Conservation (phyloP, 2,329 filamentous ascomycete species). For the Zymoseptoria brevis region DNA sequence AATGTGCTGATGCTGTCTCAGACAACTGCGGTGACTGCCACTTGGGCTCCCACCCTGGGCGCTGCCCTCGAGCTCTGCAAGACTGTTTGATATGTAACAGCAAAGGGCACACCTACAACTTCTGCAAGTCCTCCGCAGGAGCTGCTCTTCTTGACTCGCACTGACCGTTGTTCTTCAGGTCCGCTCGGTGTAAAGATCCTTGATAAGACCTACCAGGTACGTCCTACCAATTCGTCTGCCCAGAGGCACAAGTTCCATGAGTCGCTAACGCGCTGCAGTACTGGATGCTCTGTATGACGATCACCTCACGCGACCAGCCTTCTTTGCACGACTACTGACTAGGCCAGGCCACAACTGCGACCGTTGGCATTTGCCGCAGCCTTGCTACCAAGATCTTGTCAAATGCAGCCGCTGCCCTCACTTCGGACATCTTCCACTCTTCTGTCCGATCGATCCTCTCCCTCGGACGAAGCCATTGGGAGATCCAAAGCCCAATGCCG, state of each 20-base stretch:
- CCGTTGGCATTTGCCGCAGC: conserved; percentile 19
- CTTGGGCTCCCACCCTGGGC: conserved; percentile 11
- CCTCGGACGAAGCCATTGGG: neutral
- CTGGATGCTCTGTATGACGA: neutral
- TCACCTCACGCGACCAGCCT: neutral
- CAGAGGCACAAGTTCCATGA: neutral
- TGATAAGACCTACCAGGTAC: conserved; percentile 8
- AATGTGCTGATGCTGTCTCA: neutral
- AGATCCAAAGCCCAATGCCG: neutral
- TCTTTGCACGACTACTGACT: neutral
- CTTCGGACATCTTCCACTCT: conserved; percentile 17
- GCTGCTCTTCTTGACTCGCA: no score
- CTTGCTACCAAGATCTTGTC: conserved; percentile 8
- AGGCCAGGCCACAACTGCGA: conserved; percentile 18
- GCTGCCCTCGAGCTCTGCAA: conserved; percentile 12
- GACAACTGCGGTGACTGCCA: conserved; percentile 20
- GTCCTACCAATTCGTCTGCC: neutral
- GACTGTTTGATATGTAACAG: conserved; percentile 15
- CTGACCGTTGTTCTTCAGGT: neutral
- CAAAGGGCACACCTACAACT: conserved; percentile 12
- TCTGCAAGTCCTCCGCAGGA: conserved; percentile 4
- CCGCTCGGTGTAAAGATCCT: conserved; percentile 9
- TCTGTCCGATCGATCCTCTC: conserved; percentile 16
- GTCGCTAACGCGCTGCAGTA: neutral
- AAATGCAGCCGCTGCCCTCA: conserved; percentile 14